Conservation (phyloP, 176 grass and related monocot genomes). For the Juncus inflexus region DNA sequence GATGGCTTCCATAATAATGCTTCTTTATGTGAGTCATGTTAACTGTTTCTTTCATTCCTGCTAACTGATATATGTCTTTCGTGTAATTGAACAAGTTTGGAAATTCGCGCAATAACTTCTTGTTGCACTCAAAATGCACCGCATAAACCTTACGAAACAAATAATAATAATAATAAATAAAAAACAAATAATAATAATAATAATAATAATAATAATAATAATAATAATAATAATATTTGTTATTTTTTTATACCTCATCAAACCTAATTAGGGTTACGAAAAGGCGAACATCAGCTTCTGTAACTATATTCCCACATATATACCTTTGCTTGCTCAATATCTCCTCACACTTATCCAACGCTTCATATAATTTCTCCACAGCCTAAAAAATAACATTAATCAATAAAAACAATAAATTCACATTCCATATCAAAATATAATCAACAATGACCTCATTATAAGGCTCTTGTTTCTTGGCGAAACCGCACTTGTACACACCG, state of each 20-base stretch:
- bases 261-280: constrained; percentile 98
- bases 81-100: constrained; percentile 90
- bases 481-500: constrained; percentile 92
- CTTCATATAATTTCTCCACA: constrained; percentile 47
- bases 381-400: constrained; percentile 40
- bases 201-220: neutral
- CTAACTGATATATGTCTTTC: constrained; percentile 87
- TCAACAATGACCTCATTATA: constrained; percentile 60
- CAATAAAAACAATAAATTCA: constrained; percentile 14
- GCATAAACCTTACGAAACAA: constrained; percentile 57
- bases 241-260: constrained; percentile 58
- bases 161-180: neutral
- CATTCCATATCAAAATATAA: neutral
- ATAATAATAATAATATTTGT: neutral
- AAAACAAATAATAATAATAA: neutral
- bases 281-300: constrained; percentile 76
- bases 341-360: constrained; percentile 81
- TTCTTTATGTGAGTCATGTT: constrained; percentile 82
- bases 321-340: constrained; percentile 74
- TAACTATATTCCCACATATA: constrained; percentile 64
- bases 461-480: constrained; percentile 85
- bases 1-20: constrained; percentile 96
- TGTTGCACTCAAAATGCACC: constrained; percentile 97
- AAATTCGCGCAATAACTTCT: constrained; percentile 74
- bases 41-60: constrained; percentile 62